phyloP scores from a whole-genome alignment of 2,329 filamentous ascomycete genomes.

The Arthroderma uncinatum region DNA sequence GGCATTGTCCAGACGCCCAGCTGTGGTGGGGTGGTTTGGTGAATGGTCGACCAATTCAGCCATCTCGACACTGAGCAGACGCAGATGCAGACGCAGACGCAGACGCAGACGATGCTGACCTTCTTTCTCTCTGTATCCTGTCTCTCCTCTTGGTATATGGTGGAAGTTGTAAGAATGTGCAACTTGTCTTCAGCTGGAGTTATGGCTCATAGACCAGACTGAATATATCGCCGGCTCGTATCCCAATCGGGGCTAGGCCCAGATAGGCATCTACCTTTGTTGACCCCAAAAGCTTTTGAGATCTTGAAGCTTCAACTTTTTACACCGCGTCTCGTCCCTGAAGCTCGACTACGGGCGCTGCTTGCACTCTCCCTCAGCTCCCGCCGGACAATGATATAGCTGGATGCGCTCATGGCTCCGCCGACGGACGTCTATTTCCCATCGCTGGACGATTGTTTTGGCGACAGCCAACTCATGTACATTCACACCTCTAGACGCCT shows the following conservation, averaged over 20 bases:
- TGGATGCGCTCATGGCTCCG: slow-evolving; percentile 51
- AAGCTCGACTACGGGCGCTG: background rate
- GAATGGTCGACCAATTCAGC: slow-evolving; percentile 62
- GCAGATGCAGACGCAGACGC: no score
- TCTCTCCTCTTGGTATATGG: background rate
- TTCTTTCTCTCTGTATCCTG: background rate
- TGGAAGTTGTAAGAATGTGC: background rate
- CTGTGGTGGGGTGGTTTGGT: slow-evolving; percentile 63
- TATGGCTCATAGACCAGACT: slow-evolving; percentile 1
- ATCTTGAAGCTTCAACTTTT: slow-evolving; percentile 12
- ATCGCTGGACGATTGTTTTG: slow-evolving; percentile 73
- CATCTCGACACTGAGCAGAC: background rate
- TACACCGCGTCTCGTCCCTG: background rate
- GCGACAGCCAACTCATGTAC: slow-evolving; percentile 69
- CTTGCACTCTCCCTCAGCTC: background rate
- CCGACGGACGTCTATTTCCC: slow-evolving; percentile 65
- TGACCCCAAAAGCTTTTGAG: slow-evolving; percentile 17
- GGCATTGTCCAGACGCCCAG: slow-evolving; percentile 61
- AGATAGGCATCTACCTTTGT: slow-evolving; percentile 28
- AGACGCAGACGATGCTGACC: no score
- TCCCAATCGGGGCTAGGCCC: slow-evolving; percentile 22
- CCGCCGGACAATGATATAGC: slow-evolving; percentile 28
- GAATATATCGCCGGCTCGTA: background rate
- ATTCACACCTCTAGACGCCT: background rate
- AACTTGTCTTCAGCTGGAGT: no score